phyloP scores from a whole-genome alignment of 140 eudicot genomes.

The Senecio squalidus region DNA sequence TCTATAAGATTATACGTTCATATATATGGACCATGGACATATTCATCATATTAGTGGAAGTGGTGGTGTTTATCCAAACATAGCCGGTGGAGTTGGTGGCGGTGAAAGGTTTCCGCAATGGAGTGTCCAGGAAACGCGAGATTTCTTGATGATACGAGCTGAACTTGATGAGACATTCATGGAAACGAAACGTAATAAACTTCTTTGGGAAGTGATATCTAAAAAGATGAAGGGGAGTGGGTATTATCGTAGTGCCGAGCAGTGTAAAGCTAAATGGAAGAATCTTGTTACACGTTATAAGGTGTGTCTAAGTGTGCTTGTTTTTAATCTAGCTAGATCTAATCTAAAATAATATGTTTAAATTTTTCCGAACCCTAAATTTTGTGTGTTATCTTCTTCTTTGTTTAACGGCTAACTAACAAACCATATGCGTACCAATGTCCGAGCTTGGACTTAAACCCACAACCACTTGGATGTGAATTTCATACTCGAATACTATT shows the following conservation, averaged over 20 bases:
- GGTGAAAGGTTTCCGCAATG: slow-evolving; percentile 86
- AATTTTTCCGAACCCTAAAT: not conserved
- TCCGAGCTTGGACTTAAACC: too few species aligned
- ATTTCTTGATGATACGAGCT: slow-evolving; percentile 71
- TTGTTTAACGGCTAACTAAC: not conserved
- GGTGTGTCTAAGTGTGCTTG: slow-evolving; percentile 27
- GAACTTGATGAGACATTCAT: slow-evolving; percentile 66
- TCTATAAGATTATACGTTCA: not conserved
- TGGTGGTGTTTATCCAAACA: slow-evolving; percentile 17
- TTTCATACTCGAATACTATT: too few species aligned
- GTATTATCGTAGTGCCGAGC: slow-evolving; percentile 72
- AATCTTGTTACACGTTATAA: slow-evolving; percentile 89
- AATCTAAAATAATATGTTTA: not conserved
- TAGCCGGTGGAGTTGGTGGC: slow-evolving; percentile 18
- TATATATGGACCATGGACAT: slow-evolving; percentile 30
- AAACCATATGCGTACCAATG: not conserved
- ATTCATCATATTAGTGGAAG: slow-evolving; percentile 36
- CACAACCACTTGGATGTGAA: too few species aligned
- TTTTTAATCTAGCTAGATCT: slow-evolving; percentile 13
- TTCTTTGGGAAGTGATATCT: slow-evolving; percentile 74
- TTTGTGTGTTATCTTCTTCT: not conserved
- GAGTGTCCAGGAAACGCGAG: slow-evolving; percentile 85
- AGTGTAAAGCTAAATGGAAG: slow-evolving; percentile 97
- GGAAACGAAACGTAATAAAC: slow-evolving; percentile 88
- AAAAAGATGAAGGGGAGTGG: slow-evolving; percentile 80